Evolutionary conservation across 1,139 yeast species (phyloP).

Genomic region (Protomyces arabidopsidicola): DNA sequence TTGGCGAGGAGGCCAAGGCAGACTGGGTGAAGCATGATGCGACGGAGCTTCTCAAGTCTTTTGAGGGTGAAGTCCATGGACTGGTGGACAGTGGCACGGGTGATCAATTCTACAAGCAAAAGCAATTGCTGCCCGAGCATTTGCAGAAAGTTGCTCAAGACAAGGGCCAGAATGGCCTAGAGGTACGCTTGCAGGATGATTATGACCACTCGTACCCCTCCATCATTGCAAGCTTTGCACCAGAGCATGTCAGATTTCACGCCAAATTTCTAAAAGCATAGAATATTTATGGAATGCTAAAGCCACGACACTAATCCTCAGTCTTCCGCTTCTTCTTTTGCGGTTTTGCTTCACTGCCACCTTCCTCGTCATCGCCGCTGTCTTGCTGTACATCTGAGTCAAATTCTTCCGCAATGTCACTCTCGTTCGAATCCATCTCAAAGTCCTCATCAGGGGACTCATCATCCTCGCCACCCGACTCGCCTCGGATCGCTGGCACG

Average conservation of each 20-base stretch:
- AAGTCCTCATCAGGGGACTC: constrained; percentile 36
- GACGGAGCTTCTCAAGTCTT: constrained; percentile 57
- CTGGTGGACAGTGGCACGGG: constrained; percentile 78
- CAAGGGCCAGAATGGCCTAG: constrained; percentile 56
- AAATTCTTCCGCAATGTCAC: constrained; percentile 80
- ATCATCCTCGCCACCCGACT: constrained; percentile 50
- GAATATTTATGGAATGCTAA: background rate
- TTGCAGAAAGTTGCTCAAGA: constrained; percentile 60
- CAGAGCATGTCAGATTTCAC: constrained; percentile 81
- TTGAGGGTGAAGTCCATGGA: constrained; percentile 49
- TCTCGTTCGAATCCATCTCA: constrained; percentile 40
- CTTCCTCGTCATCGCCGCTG: constrained; percentile 7
- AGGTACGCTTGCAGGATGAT: constrained; percentile 65
- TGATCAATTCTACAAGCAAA: constrained; percentile 64
- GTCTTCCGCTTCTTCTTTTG: constrained; percentile 8
- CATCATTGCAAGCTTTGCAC: constrained; percentile 75
- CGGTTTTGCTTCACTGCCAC: constrained; percentile 1
- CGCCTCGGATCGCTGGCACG: constrained; percentile 53
- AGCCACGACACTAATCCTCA: background rate
- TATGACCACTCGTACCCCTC: constrained; percentile 81
- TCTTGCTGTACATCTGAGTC: constrained; percentile 58
- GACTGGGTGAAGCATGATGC: constrained; percentile 80
- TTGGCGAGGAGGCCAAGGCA: constrained; percentile 54
- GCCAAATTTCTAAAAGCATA: constrained; percentile 54
- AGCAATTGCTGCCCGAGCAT: constrained; percentile 74